Percentiles rank a stretch among this genome's conserved stretches.
Conservation (phyloP, 371 early-diverging fungal genomes). For the Gilbertella persicaria region DNA sequence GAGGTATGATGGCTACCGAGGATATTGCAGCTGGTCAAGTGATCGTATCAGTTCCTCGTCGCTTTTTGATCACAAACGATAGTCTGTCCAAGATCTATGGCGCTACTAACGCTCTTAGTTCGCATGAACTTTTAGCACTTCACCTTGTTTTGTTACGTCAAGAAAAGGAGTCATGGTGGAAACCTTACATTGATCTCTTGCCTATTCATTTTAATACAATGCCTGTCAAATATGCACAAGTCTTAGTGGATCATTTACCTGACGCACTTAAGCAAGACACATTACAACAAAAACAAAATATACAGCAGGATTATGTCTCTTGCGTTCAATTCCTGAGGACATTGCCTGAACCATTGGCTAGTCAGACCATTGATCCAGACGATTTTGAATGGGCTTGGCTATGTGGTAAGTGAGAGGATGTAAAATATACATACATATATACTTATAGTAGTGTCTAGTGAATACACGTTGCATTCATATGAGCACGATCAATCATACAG, state of each 20-base stretch:
- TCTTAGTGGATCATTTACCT: constrained; percentile 43
- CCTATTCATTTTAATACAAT: constrained; percentile 63
- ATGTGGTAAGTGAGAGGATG: constrained; percentile 43
- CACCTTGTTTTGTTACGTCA: constrained; percentile 45
- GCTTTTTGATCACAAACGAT: constrained; percentile 50
- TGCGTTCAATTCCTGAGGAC: constrained; percentile 45
- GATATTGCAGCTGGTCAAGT: constrained; percentile 62
- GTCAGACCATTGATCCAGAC: constrained; percentile 4
- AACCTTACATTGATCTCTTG: constrained; percentile 52
- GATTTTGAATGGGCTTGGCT: constrained; percentile 68
- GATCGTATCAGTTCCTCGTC: constrained; percentile 58
- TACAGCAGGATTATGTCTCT: constrained; percentile 43
- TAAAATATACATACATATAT: not conserved
- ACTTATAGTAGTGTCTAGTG: constrained; percentile 28
- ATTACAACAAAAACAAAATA: constrained; percentile 48
- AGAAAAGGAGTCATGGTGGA: constrained; percentile 55
- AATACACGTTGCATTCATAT: constrained; percentile 67
- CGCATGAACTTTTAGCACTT: constrained; percentile 56
- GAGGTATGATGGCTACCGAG: constrained; percentile 68
- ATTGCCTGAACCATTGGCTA: not conserved
- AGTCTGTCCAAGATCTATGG: constrained; percentile 36
- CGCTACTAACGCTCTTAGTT: constrained; percentile 34
- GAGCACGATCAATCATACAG: constrained; percentile 39
- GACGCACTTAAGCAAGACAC: constrained; percentile 45
- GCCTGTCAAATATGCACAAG: constrained; percentile 56